Base-by-base conservation (phyloP, 805 yeast genomes). In the Sugiyamaella lignohabitans region DNA sequence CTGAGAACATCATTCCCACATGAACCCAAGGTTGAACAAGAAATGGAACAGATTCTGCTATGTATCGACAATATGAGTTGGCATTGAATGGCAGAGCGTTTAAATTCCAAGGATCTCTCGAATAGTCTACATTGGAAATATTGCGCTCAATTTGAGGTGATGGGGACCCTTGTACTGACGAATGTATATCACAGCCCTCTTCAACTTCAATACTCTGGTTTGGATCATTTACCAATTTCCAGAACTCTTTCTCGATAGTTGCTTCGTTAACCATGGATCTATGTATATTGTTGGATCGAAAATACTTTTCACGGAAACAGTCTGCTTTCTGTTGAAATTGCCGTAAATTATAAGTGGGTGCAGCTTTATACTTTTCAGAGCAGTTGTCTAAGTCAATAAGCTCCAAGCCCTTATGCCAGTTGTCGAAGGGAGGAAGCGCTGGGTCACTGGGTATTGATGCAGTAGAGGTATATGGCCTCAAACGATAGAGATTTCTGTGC, bases 11-110 rank as follows among this genome's bases (percentile, higher is more conserved):
- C 22, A 89, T 84, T 0, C 96, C 96, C 20, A 87, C 75, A 55
- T 86, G 84, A 10, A 87, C 69, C 94, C 95, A 86, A 0, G 96
- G 95, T 19, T 82, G 73, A 0, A 93, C 82, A 87, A 87, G 83
- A 2, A 93, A 93, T 0, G 93, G 80, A 1, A 87, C 84, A 27
- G 78, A 74, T 17, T 78, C 75, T 47, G 77, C 76, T 47, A 84
- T 72, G 55, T 77, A 77, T 47, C 80, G 79, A 43, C 85, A 66
- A n/a, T 84, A 64, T 0, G 95, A 84, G 0, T 87, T 84, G 35
- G 73, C 64, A 10, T 82, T 76, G 62, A 73, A 79, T 0, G 96
- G 94, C 19, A 87, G 63, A 49, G 78, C 79, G 17, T 85, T 78
- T 52, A 87, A 66, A 58, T 87, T 87, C 79, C 87, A 86, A 1